These are phyloP conservation scores for Cornus florida DNA, from an alignment of 148 eudicot genomes.

Conservation along the genomic window DNA sequence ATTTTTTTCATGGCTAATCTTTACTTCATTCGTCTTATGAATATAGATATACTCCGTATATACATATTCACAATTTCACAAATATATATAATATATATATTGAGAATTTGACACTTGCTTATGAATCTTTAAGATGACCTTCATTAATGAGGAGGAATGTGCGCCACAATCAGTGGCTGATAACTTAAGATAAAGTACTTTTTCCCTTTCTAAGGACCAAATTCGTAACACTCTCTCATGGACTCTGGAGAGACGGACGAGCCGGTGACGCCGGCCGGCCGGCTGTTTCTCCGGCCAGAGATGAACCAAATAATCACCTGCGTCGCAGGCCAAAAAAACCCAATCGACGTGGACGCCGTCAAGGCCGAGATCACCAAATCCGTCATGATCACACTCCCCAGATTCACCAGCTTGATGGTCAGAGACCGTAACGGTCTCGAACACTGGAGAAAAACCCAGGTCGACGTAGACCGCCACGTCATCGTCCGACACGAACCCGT, in stretches of 20 bases:
- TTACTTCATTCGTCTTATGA: no score
- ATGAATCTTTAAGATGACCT: no score
- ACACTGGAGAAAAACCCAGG: constrained; percentile 42
- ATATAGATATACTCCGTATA: no score
- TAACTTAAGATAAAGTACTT: no score
- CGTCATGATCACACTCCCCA: constrained; percentile 52
- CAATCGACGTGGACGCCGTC: constrained; percentile 40
- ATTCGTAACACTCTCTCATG: neutral
- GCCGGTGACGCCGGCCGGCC: constrained; percentile 48
- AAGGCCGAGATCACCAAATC: constrained; percentile 41
- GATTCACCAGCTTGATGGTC: constrained; percentile 71
- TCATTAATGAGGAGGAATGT: no score
- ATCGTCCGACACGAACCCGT: constrained; percentile 33
- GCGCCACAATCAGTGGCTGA: no score
- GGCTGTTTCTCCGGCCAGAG: constrained; percentile 46
- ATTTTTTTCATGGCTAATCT: no score
- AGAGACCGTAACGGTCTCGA: constrained; percentile 34
- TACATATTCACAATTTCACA: no score
- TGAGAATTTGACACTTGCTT: no score
- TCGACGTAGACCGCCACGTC: constrained; percentile 64
- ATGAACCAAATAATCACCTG: constrained; percentile 50
- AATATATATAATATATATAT: no score
- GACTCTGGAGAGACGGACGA: constrained; percentile 22
- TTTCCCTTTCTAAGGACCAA: neutral
- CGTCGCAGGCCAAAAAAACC: constrained; percentile 37